Percentiles rank a stretch among this genome's conserved stretches.
These are phyloP conservation scores for Craterostigma plantagineum DNA, from an alignment of 257 asterid genomes.

Conservation along the genomic window DNA sequence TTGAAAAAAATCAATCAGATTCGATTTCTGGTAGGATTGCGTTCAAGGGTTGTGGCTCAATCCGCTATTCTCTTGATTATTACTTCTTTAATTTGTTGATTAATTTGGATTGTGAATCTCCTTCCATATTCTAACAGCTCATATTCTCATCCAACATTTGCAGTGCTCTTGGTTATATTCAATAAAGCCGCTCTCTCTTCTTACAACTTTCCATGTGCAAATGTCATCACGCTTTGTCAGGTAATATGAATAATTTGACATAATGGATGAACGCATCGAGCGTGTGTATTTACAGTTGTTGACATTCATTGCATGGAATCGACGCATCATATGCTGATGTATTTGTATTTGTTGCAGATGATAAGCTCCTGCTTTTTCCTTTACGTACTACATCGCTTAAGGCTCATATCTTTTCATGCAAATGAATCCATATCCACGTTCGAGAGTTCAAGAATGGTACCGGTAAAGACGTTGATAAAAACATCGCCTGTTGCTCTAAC, in stretches of 20 bases:
- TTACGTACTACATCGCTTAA: slow-evolving; percentile 36
- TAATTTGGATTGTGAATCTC: too few species aligned
- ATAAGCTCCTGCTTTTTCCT: slow-evolving; percentile 58
- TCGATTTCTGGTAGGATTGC: too few species aligned
- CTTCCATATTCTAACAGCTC: too few species aligned
- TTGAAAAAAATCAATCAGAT: too few species aligned
- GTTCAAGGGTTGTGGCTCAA: too few species aligned
- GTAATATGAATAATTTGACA: slow-evolving; percentile 11
- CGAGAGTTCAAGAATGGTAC: slow-evolving; percentile 37
- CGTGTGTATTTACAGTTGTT: not conserved
- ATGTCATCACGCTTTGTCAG: slow-evolving; percentile 91
- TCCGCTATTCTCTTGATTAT: too few species aligned
- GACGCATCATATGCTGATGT: not conserved
- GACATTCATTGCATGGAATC: not conserved
- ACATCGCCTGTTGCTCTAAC: slow-evolving; percentile 59
- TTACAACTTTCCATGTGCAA: slow-evolving; percentile 72
- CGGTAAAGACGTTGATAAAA: slow-evolving; percentile 32
- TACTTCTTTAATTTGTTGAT: too few species aligned
- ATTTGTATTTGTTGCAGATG: slow-evolving; percentile 31
- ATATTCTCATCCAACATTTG: slow-evolving; percentile 17
- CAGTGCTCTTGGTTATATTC: slow-evolving; percentile 83
- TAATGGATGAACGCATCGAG: not conserved
- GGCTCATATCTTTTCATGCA: slow-evolving; percentile 44
- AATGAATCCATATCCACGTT: slow-evolving; percentile 23
- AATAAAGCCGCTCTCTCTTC: slow-evolving; percentile 96